Evolutionary conservation across 352 stramenopile genomes (phyloP), one percentile per base, ranked within the genome.

Genomic region (Globisporangium spinosum): DNA sequence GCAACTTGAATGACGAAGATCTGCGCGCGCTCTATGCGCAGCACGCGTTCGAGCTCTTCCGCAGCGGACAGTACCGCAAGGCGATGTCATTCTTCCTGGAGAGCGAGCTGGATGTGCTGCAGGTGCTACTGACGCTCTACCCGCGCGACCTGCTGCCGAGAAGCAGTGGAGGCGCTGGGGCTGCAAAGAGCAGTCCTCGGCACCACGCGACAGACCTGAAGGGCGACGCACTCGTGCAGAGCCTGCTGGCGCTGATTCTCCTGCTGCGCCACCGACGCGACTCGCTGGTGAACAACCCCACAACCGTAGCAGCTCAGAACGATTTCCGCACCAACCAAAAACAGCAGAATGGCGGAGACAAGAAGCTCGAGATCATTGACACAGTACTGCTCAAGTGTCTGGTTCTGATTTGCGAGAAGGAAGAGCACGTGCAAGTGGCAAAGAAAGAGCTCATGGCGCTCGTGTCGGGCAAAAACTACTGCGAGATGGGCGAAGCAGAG

Each of bases 351-450:
- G 60, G 22, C 15, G 49, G n/a, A 0, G 34, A 58, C 32, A 63
- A 66, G 12, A 68, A 67, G 20, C 57, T 90, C 27, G 78, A 88
- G 43, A 56, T 94, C 13, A 79, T 93, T 27, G 87, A 95, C 64
- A 94, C 87, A 2, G 89, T 95, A 53, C 65, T 94, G 1, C 72
- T 95, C 34, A 95, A 95, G 71, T 89, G 83, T 59, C 75, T 93
- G n/a, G 85, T 91, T 20, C 65, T 93, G 25, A 75, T 91, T 35
- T 71, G 77, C 13, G 78, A 90, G 65, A 79, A 83, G 29, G 35
- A 54, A 3, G 65, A 80, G 58, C 75, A 87, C 62, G 62, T 65
- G 56, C 49, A 72, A 22, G 62, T 66, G 22, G 75, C 79, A 1
- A 79, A 82, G 47, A 77, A 70, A 47, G 73, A 78, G 54, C 72